phyloP scores from a whole-genome alignment of 345 rosid genomes.

The Isatis tinctoria region DNA sequence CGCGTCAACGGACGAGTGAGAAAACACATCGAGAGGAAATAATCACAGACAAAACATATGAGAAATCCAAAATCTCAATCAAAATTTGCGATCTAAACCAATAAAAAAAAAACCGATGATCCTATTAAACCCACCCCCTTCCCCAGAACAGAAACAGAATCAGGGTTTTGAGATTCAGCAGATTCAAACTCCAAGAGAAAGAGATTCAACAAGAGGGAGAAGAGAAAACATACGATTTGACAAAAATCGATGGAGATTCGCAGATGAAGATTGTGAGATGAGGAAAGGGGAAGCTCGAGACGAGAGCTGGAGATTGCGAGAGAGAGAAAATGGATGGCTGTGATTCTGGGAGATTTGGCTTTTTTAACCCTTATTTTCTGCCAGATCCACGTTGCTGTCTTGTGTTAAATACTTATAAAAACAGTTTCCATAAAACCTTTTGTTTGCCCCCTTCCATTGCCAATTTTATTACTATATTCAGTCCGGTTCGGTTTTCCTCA shows the following conservation, averaged over 20 bases:
- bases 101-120: slow-evolving; percentile 7
- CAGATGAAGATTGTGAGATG: slow-evolving; percentile 11
- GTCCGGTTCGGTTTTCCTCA: slow-evolving; percentile 9
- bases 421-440: not conserved
- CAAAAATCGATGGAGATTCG: slow-evolving; percentile 3
- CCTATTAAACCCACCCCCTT: not conserved
- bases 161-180: slow-evolving; percentile 34
- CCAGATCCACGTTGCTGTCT: slow-evolving; percentile 37
- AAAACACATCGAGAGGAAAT: not conserved
- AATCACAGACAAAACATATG: not conserved
- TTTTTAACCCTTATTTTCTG: slow-evolving; percentile 22
- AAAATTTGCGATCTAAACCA: slow-evolving; percentile 6
- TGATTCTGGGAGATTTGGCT: slow-evolving; percentile 17
- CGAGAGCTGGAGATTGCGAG: slow-evolving; percentile 17
- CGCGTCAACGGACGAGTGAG: slow-evolving; percentile 11
- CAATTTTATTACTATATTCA: not conserved
- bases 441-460: not conserved
- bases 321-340: slow-evolving; percentile 28
- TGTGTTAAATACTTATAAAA: slow-evolving; percentile 14
- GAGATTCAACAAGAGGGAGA: not conserved
- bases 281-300: slow-evolving; percentile 18
- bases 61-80: slow-evolving; percentile 2
- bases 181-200: not conserved
- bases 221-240: slow-evolving; percentile 19
- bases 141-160: not conserved